Evolutionary conservation across 2,329 filamentous ascomycete genomes (phyloP).

Genomic region (Neocucurbitaria cava): DNA sequence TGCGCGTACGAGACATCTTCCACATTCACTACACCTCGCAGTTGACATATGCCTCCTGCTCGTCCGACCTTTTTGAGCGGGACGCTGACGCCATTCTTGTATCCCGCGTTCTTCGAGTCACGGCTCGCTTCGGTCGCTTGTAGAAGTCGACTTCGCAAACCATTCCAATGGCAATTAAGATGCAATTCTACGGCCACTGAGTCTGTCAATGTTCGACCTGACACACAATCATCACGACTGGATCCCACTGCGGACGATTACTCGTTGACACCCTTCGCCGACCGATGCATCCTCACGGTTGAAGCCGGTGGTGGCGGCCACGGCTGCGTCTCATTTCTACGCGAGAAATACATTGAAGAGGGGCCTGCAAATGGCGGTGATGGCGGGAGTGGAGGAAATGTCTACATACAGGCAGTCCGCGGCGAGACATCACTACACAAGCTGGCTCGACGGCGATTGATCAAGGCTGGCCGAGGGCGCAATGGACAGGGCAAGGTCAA

Average conservation of each 20-base stretch:
- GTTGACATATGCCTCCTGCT: slow-evolving; percentile 40
- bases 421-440: slow-evolving; percentile 95
- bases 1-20: neutral
- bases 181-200: slow-evolving; percentile 35
- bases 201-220: slow-evolving; percentile 6
- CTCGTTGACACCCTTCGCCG: slow-evolving; percentile 80
- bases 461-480: slow-evolving; percentile 77
- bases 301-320: slow-evolving; percentile 84
- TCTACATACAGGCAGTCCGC: slow-evolving; percentile 92
- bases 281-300: slow-evolving; percentile 80
- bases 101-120: slow-evolving; percentile 49
- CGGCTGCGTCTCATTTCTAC: slow-evolving; percentile 91
- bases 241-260: slow-evolving; percentile 88
- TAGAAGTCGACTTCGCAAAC: slow-evolving; percentile 21
- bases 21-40: slow-evolving; percentile 4
- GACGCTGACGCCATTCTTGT: slow-evolving; percentile 55
- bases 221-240: slow-evolving; percentile 55
- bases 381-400: slow-evolving; percentile 86
- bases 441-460: slow-evolving; percentile 75
- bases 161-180: slow-evolving; percentile 27
- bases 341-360: slow-evolving; percentile 87
- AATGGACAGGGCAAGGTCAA: slow-evolving; percentile 77
- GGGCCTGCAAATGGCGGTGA: slow-evolving; percentile 95
- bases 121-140: slow-evolving; percentile 28
- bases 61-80: slow-evolving; percentile 36